Evolutionary conservation across 495 filamentous ascomycete species (phyloP).

Genomic region (Aspergillus asperescens): DNA sequence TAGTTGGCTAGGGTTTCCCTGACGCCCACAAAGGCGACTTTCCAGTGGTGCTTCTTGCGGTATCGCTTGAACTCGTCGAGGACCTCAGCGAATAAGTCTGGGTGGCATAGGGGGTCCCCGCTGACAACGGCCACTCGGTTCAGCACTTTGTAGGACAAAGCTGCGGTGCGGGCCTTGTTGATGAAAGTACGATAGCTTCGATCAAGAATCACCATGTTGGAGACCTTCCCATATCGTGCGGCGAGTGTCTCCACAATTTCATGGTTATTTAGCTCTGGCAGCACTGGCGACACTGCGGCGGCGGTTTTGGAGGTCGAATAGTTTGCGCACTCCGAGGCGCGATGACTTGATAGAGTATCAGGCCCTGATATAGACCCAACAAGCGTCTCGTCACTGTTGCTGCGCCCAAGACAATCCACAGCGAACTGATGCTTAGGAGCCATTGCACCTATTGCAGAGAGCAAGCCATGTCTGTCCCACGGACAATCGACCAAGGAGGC

Average conservation of each 20-base stretch:
- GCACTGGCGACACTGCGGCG: no score
- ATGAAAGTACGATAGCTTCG: conserved; percentile 40
- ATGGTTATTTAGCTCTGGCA: no score
- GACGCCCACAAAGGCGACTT: conserved; percentile 37
- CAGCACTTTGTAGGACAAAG: conserved; percentile 37
- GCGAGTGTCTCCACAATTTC: conserved; percentile 25
- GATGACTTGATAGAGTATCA: no score
- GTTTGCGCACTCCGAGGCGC: no score
- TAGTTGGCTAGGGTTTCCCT: conserved; percentile 18
- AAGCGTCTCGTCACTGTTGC: no score
- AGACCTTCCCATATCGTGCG: conserved; percentile 31
- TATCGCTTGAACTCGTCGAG: conserved; percentile 36
- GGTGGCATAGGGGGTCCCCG: conserved; percentile 38
- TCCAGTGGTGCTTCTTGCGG: conserved; percentile 23
- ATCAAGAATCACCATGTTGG: conserved; percentile 45
- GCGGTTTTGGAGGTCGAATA: no score
- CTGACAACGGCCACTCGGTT: conserved; percentile 33
- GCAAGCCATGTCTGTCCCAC: no score
- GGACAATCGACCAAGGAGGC: no score
- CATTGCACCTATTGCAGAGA: no score
- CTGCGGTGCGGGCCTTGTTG: conserved; percentile 30
- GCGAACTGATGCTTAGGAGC: no score
- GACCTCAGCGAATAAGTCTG: conserved; percentile 18
- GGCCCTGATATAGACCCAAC: no score
- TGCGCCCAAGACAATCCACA: no score